phyloP scores from a whole-genome alignment of 768 basidiomycete genomes.

The Auricularia sp. region DNA sequence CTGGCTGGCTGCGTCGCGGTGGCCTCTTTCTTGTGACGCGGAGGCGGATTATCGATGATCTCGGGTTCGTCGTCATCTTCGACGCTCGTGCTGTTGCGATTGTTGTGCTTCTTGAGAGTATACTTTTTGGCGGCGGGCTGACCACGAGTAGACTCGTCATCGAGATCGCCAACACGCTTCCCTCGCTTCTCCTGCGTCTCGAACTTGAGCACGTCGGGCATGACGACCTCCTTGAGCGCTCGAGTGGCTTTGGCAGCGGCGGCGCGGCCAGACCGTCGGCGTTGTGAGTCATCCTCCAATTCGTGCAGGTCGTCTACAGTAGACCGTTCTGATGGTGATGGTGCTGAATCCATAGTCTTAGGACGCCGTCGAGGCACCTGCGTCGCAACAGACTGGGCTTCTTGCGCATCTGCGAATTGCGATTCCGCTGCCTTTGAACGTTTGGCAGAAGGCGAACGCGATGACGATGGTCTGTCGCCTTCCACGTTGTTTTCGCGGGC shows the following conservation, averaged over 20 bases:
- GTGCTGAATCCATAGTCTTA: neutral
- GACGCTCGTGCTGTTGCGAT: neutral
- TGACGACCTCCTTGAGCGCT: slow-evolving; percentile 42
- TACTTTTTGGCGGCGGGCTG: neutral
- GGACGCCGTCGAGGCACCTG: neutral
- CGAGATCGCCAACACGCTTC: neutral
- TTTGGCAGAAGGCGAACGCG: neutral
- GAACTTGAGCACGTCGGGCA: slow-evolving; percentile 67
- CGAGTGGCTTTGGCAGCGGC: slow-evolving; percentile 45
- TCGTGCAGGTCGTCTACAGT: neutral
- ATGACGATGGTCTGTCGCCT: neutral
- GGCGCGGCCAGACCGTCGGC: slow-evolving; percentile 25
- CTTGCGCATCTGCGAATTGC: neutral
- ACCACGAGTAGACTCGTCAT: neutral
- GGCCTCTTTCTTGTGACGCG: neutral
- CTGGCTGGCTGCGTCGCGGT: slow-evolving; percentile 11
- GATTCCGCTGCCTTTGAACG: neutral
- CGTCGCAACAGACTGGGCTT: neutral
- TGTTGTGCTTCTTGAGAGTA: neutral
- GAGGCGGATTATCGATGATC: neutral
- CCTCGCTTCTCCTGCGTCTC: slow-evolving; percentile 52
- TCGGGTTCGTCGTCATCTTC: slow-evolving; percentile 5
- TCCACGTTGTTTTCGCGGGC: neutral
- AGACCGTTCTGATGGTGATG: neutral
- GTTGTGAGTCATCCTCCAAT: neutral